Conservation (phyloP, 2,329 filamentous ascomycete species). For the Epichloe elymi region DNA sequence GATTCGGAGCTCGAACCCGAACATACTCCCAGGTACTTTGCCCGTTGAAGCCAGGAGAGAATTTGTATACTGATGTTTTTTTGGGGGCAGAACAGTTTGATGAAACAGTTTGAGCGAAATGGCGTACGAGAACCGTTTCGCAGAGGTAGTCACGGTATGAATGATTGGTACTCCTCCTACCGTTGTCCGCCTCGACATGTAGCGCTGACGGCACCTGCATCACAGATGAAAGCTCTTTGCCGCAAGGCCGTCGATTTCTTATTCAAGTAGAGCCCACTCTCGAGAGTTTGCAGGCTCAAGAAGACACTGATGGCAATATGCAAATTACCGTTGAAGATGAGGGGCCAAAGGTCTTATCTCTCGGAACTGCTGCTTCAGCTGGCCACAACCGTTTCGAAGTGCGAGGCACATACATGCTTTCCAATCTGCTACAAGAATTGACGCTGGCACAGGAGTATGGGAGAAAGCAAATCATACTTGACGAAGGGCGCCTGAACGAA, state of each 20-base stretch:
- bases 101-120: conserved; percentile 39
- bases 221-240: conserved; percentile 57
- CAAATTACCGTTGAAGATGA: conserved; percentile 96
- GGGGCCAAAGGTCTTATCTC: conserved; percentile 77
- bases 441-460: conserved; percentile 85
- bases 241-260: conserved; percentile 62
- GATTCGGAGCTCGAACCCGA: conserved; percentile 35
- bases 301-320: conserved; percentile 89
- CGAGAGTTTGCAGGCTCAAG: conserved; percentile 63
- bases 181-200: neutral
- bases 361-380: conserved; percentile 75
- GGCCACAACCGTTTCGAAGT: conserved; percentile 83
- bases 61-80: conserved; percentile 13
- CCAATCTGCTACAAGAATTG: conserved; percentile 89
- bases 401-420: conserved; percentile 92
- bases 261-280: conserved; percentile 79
- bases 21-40: conserved; percentile 40
- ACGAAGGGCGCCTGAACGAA: conserved; percentile 84
- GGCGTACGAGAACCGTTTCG: conserved; percentile 41
- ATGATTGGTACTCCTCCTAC: neutral
- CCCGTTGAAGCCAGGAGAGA: neutral
- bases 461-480: conserved; percentile 77
- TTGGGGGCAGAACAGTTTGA: conserved; percentile 33
- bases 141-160: conserved; percentile 45
- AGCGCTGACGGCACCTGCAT: neutral